Evolutionary conservation across 768 basidiomycete species (phyloP), one percentile per base, ranked within the genome.

Genomic region (Tricholoma sp.): DNA sequence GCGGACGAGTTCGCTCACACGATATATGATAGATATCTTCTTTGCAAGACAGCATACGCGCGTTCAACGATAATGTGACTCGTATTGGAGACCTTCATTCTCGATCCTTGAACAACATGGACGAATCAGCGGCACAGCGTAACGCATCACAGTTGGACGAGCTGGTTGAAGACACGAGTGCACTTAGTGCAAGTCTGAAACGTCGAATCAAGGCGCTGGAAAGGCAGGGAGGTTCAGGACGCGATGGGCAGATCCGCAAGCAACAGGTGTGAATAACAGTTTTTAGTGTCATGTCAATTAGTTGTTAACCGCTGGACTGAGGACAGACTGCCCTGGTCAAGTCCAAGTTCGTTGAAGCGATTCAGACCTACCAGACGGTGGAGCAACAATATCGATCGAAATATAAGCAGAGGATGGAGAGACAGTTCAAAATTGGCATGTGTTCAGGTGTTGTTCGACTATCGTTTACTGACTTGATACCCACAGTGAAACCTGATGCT

Each of bases 401-500:
- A 70, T 88, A 89, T 72, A 91, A 86, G 72, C 84, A 90, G 68
- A 76, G 90, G 24, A 82, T 93, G 74, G 89, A 90, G 67, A 78
- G 91, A 57, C 90, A 97, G 71, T 89, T 89, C 72, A 91, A 84
- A 66, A 96, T 95, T 58, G 89, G 89, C 87, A 44, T 11, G 81
- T 66, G 13, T 11, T 48, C 17, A 36, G 10, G 36, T 50, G 13
- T 50, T 28, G 59, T 6, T 13, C n/a, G 15, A 39, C 47, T 36
- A 33, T 32, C 44, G 12, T 24, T 3, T 20, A 12, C 42, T 28
- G 29, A 18, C 13, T 53, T n/a, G 55, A 2, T 31, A 33, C 28
- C 5, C 52, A 58, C 1, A 91, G 94, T 94, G 55, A 97, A 97
- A 74, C 94, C 94, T 49, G 86, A 95, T 70, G 95, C 95, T 4